Evolutionary conservation across 2,329 filamentous ascomycete genomes (phyloP), one percentile per base, ranked within the genome.

Genomic region (Helotiales sp.): DNA sequence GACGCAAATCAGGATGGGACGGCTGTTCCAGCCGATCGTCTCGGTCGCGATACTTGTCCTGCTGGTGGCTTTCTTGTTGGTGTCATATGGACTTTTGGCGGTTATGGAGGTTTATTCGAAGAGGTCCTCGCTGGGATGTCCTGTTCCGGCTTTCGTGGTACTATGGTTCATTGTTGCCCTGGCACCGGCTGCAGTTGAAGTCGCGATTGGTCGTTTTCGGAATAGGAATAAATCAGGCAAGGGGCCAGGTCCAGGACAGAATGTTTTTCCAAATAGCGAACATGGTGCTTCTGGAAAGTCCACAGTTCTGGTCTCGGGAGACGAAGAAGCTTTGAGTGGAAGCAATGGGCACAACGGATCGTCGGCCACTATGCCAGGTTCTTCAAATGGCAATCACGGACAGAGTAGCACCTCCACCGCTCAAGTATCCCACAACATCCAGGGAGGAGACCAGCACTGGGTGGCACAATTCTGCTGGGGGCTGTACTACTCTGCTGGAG

Each of bases 401-500:
- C 47, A 50, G 2, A 22, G n/a, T 34, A 30, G 1, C 5, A 24
- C 6, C 28, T 32, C 30, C 6, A 15, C 40, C 6, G 20, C 6
- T 32, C 22, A 43, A 30, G 37, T 30, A 66, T 22, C 45, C 3
- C 22, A 59, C 15, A 54, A 37, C 11, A 71, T 77, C 4, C 76
- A 75, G 37, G 77, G 76, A 15, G 71, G 70, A 7, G 73, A 74
- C 15, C 71, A 76, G 65, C 70, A 69, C 10, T 78, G 74, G 74
- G 69, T 73, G 3, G 73, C 76, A 11, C 76, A 78, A 59, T 68
- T 79, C 52, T 54, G 70, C 2, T 78, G 77, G 77, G 75, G 72
- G 6, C 55, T 78, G 7, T 78, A 78, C 63, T 78, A 78, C 61
- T 75, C 74, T 37, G 75, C 74, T 2, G 77, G 77, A 4, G 77